These are phyloP conservation scores for Jaltomata sinuosa DNA, from an alignment of 257 asterid genomes.

Conservation along the genomic window DNA sequence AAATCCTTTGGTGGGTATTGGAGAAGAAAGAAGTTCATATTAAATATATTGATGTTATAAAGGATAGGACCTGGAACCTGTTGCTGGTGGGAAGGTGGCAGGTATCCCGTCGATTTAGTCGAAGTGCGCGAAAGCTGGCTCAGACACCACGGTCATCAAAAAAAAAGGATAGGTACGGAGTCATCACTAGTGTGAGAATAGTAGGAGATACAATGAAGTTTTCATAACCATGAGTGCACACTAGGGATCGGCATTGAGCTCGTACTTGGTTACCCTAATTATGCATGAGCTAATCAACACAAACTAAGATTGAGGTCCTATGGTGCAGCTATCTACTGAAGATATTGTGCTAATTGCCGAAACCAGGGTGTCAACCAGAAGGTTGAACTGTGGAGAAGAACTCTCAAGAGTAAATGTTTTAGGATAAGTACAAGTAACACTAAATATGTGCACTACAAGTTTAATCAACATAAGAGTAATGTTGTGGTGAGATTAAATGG, in stretches of 20 bases:
- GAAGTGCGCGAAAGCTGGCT: too few species aligned
- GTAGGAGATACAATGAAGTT: neutral
- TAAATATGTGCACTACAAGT: neutral
- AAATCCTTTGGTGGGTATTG: neutral
- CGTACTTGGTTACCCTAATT: neutral
- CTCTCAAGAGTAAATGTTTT: neutral
- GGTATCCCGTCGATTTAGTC: too few species aligned
- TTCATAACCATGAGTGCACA: neutral
- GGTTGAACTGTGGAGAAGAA: neutral
- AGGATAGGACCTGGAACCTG: too few species aligned
- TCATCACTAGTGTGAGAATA: neutral
- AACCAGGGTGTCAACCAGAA: neutral
- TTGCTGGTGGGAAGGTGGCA: too few species aligned
- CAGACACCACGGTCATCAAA: too few species aligned
- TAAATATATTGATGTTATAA: neutral
- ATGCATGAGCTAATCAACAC: neutral
- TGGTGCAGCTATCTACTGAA: neutral
- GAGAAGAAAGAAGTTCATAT: neutral
- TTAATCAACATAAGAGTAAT: neutral
- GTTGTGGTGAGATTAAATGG: neutral
- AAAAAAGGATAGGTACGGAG: neutral
- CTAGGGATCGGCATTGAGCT: neutral
- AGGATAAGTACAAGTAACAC: neutral
- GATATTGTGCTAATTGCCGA: neutral
- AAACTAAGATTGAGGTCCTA: neutral